phyloP scores from a whole-genome alignment of 345 rosid genomes.

The Syzygium aromaticum region DNA sequence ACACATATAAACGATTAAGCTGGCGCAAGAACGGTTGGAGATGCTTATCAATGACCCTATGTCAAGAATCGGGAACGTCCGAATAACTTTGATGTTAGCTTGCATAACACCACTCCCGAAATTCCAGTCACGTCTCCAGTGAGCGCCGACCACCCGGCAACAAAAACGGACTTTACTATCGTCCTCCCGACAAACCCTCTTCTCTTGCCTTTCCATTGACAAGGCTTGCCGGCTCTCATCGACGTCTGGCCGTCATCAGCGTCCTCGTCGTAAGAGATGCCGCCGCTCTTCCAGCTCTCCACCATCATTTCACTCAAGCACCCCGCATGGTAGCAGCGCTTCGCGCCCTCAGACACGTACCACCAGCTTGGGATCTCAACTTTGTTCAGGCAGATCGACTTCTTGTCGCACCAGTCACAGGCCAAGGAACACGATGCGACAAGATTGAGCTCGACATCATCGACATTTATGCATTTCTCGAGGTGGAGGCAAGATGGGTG shows the following conservation, averaged over 20 bases:
- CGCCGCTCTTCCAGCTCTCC: not conserved
- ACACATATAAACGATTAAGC: not conserved
- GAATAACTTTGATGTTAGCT: not conserved
- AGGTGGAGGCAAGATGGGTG: not conserved
- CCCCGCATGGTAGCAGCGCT: not conserved
- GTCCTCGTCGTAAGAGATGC: not conserved
- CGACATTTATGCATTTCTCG: not conserved
- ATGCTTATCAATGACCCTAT: not conserved
- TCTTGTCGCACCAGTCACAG: not conserved
- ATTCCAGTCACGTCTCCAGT: not conserved
- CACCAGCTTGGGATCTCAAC: not conserved
- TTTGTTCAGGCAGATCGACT: not conserved
- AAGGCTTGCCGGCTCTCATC: not conserved
- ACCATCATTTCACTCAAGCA: not conserved
- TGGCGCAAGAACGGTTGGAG: not conserved
- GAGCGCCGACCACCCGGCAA: not conserved
- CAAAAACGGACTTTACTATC: not conserved
- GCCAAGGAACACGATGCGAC: not conserved
- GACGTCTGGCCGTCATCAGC: not conserved
- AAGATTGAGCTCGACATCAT: not conserved
- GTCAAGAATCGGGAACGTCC: not conserved
- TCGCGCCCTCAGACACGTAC: not conserved
- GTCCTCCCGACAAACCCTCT: not conserved
- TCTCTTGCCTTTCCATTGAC: not conserved
- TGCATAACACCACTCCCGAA: rapidly evolving